These are phyloP conservation scores for Chamaenerion angustifolium DNA, from an alignment of 345 rosid genomes.

Conservation along the genomic window DNA sequence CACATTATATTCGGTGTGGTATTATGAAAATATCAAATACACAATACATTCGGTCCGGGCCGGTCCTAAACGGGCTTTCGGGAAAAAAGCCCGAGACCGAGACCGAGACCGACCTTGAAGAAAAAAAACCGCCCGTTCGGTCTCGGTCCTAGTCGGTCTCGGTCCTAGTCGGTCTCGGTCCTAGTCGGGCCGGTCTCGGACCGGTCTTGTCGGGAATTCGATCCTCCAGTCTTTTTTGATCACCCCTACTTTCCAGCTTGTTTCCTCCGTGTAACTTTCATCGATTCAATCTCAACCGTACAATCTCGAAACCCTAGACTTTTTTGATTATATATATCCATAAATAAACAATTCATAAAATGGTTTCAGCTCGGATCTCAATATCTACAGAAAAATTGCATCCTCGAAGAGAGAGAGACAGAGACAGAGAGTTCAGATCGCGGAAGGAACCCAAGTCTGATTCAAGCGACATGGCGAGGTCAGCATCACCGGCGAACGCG, in stretches of 20 bases:
- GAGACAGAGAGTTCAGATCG: neutral
- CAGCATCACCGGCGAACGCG: slow-evolving; percentile 4
- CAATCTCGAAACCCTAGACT: slow-evolving; percentile 37
- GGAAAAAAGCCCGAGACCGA: too few species aligned
- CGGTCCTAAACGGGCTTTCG: too few species aligned
- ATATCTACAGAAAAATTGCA: neutral
- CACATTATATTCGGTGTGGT: too few species aligned
- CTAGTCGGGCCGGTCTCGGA: too few species aligned
- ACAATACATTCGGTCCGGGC: too few species aligned
- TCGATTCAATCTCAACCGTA: slow-evolving; percentile 43
- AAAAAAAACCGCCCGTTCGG: too few species aligned
- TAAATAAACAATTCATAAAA: neutral
- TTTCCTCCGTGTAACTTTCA: slow-evolving; percentile 7
- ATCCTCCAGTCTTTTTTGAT: too few species aligned
- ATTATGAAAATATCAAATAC: too few species aligned
- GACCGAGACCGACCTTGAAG: too few species aligned
- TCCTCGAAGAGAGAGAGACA: neutral
- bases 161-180: too few species aligned
- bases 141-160: too few species aligned
- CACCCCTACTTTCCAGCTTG: slow-evolving; percentile 13
- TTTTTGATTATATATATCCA: slow-evolving; percentile 3
- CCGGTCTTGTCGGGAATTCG: too few species aligned
- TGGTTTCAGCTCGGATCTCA: neutral
- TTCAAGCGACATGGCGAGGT: slow-evolving; percentile 10
- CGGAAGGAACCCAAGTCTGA: neutral